phyloP scores from a whole-genome alignment of 441 rosid species.

The Raphanus hybrid region DNA sequence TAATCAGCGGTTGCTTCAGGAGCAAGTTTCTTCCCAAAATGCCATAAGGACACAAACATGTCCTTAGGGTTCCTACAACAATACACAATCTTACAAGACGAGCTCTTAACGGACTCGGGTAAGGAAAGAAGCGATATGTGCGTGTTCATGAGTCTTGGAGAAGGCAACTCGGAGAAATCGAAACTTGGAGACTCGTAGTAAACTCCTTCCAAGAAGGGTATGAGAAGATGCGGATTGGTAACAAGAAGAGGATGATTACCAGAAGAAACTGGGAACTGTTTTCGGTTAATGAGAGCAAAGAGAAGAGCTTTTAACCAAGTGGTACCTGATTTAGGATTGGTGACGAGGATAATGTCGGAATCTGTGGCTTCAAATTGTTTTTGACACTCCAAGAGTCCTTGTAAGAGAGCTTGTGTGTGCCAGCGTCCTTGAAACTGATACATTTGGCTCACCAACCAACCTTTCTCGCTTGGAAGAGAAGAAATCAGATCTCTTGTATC shows the following conservation, averaged over 20 bases:
- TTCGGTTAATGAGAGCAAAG: too few relatives aligned
- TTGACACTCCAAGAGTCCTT: constrained; percentile 46
- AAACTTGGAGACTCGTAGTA: constrained; percentile 24
- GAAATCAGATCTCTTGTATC: constrained; percentile 48
- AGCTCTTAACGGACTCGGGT: constrained; percentile 48
- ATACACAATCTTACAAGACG: constrained; percentile 62
- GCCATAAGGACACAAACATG: constrained; percentile 72
- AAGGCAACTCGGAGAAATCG: constrained; percentile 33
- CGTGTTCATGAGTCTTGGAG: constrained; percentile 60
- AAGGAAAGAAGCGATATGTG: constrained; percentile 53
- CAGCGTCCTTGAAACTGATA: constrained; percentile 53
- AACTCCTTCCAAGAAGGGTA: too few relatives aligned
- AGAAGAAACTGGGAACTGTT: too few relatives aligned
- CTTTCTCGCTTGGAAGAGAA: constrained; percentile 51
- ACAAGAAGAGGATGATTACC: too few relatives aligned
- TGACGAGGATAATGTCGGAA: constrained; percentile 34
- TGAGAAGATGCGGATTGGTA: too few relatives aligned
- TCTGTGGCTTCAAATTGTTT: constrained; percentile 51
- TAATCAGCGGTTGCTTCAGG: constrained; percentile 39
- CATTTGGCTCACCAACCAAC: constrained; percentile 47
- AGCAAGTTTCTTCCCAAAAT: constrained; percentile 50
- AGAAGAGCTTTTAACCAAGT: too few relatives aligned
- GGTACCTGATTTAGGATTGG: too few relatives aligned
- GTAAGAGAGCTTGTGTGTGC: constrained; percentile 46
- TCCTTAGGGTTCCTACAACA: constrained; percentile 77